Percentiles rank a stretch among this genome's conserved stretches.
These are phyloP conservation scores for Parietichytrium sp. DNA, from an alignment of 108 stramenopile species.

Conservation along the genomic window DNA sequence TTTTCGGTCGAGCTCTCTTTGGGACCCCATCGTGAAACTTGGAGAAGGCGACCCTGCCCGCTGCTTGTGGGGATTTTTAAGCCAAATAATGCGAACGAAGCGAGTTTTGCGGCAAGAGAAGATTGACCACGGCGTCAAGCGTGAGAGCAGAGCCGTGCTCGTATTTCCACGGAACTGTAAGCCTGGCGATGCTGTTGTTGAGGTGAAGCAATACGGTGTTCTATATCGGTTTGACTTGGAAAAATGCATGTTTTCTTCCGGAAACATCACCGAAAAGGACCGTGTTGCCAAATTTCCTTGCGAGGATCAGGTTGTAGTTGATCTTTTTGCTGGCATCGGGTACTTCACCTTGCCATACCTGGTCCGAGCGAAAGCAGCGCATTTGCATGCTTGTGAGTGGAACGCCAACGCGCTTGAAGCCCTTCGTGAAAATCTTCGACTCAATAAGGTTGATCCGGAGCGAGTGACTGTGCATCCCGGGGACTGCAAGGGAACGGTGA, in stretches of 20 bases:
- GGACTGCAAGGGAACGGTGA: constrained; percentile 68
- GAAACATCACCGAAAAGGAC: constrained; percentile 87
- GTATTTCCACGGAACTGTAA: background rate
- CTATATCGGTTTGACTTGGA: constrained; percentile 83
- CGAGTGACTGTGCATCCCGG: constrained; percentile 68
- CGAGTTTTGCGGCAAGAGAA: background rate
- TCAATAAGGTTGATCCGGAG: constrained; percentile 72
- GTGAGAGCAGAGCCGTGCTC: background rate
- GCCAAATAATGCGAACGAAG: background rate
- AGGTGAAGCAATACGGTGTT: constrained; percentile 85
- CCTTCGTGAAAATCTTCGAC: constrained; percentile 71
- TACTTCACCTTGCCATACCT: constrained; percentile 88
- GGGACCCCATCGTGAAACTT: background rate
- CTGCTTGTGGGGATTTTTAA: background rate
- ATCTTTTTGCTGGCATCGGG: constrained; percentile 93
- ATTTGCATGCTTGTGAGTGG: constrained; percentile 86
- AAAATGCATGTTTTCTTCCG: constrained; percentile 87
- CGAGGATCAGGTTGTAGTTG: constrained; percentile 73
- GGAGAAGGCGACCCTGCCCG: background rate
- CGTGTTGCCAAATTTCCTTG: constrained; percentile 74
- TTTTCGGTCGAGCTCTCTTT: background rate
- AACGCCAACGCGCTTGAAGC: constrained; percentile 76
- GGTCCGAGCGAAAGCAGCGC: constrained; percentile 67
- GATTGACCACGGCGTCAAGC: background rate
- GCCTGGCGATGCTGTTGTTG: constrained; percentile 67